phyloP scores from a whole-genome alignment of 1,284 basidiomycete genomes.

The Clitocybe nebularis region DNA sequence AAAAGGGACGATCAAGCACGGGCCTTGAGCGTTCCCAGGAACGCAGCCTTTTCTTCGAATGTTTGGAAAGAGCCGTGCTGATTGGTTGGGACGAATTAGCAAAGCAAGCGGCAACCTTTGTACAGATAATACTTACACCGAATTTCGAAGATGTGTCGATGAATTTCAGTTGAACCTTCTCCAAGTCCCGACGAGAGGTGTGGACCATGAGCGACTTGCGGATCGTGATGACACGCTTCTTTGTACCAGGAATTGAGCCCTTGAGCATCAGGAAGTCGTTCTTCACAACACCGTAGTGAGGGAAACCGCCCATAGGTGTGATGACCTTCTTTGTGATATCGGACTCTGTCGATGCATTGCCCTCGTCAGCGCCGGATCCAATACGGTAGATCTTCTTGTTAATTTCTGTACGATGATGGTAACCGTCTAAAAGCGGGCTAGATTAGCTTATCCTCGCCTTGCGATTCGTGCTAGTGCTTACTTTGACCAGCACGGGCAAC shows the following conservation, averaged over 20 bases:
- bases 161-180: slow-evolving; percentile 98
- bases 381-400: slow-evolving; percentile 99
- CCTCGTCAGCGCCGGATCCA: slow-evolving; percentile 75
- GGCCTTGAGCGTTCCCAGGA: slow-evolving; percentile 89
- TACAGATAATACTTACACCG: slow-evolving; percentile 52
- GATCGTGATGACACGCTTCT: slow-evolving; percentile 96
- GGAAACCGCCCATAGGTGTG: slow-evolving; percentile 99
- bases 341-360: slow-evolving; percentile 90
- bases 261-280: slow-evolving; percentile 98
- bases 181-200: slow-evolving; percentile 84
- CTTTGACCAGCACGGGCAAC: slow-evolving; percentile 99
- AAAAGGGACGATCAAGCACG: slow-evolving; percentile 48
- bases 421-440: slow-evolving; percentile 65
- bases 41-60: slow-evolving; percentile 90
- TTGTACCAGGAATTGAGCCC: slow-evolving; percentile 91
- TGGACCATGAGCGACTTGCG: slow-evolving; percentile 88
- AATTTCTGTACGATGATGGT: slow-evolving; percentile 97
- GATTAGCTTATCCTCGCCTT: neutral
- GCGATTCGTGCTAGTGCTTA: slow-evolving; percentile 37
- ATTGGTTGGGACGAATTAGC: neutral
- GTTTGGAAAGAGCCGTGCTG: slow-evolving; percentile 96
- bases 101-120: slow-evolving; percentile 11
- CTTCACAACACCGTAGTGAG: slow-evolving; percentile 97
- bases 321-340: slow-evolving; percentile 94
- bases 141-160: slow-evolving; percentile 98